Evolutionary conservation across 768 basidiomycete species (phyloP), one percentile per base, ranked within the genome.

Genomic region (Xerocomellus amylosporus): DNA sequence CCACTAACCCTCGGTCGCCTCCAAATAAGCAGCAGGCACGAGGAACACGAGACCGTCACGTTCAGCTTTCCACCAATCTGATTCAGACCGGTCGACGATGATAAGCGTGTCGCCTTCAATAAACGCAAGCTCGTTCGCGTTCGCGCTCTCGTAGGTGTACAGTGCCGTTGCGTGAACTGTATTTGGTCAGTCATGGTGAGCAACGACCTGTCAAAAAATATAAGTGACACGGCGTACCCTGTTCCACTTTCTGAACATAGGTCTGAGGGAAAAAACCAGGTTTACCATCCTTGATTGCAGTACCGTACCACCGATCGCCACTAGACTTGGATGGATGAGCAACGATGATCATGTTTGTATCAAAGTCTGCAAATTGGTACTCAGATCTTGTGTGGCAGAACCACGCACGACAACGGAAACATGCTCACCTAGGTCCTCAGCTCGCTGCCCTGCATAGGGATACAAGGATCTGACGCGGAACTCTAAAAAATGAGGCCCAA

Each of bases 11-110:
- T 88, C 83, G 66, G 79, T 77, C 63, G 86, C 71, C 73, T 96
- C 90, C 69, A 99, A 70, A 71, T 98, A 98, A 19, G 86, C 84
- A 24, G 94, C 93, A 49, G 97, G 97, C 5, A 94, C 93, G 65
- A 94, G 85, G 74, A 88, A 90, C 49, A 97, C 85, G 56, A 86
- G 72, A 20, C 96, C 96, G 45, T 81, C 84, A 64, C 82, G 81
- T 74, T 98, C 95, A 37, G 87, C 88, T 76, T 95, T 98, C 92
- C 92, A 98, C 97, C 97, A 98, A 63, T 91, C 90, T 49, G 75
- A 78, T 61, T 98, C 97, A 50, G 80, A 80, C 44, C 73, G 81
- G 66, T 99, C 97, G 53, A 98, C 80, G 58, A 99, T 84, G 8
- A 77, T 77, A 37, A 98, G 73, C 33, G 73, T 68, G 53, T 96